Evolutionary conservation across 2,329 filamentous ascomycete species (phyloP), one percentile per base, ranked within the genome.

Genomic region (Cladosporium halotolerans): DNA sequence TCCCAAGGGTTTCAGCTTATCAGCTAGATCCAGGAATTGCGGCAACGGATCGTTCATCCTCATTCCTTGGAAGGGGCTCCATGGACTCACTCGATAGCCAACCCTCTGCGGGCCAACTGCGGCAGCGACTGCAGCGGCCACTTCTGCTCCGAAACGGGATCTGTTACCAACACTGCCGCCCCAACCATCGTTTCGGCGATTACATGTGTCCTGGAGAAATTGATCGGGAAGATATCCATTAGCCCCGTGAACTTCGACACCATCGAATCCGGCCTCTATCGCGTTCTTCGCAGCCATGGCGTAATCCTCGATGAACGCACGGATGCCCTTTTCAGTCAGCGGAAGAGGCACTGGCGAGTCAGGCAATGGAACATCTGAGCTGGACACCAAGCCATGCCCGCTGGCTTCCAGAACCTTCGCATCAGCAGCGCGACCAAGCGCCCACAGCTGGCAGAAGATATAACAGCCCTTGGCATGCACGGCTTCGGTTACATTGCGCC

Each of bases 151-250:
- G n/a, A 85, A 84, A 5, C 71, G 73, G 56, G 74, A 78, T n/a
- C 77, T 69, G 55, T 77, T 77, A 61, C 77, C 72, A 1, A 77
- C 66, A 2, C 68, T 73, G 6, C 78, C 78, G 13, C 78, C 78
- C 56, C 76, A 80, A 9, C 66, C 64, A 58, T 80, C 77, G 1
- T 71, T 76, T 19, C 77, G 68, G 55, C 68, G 69, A 63, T 80
- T 81, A 56, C 72, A 67, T 32, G 72, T 75, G 39, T 74, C 73
- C 57, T 76, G 74, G 5, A 75, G 62, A 60, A 79, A 80, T 55
- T 80, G 76, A 57, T 80, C 77, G 0, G 75, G 69, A 3, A 80
- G 66, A 53, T 79, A 79, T 1, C 76, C 77, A 55, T 79, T 79
- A 6, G 75, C n/a, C 65, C 73, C 67, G 56, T 79, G 76, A 11